Percentiles rank a stretch among this genome's conserved stretches.
Evolutionary conservation across 2,329 filamentous ascomycete genomes (phyloP).

Genomic region (Colletotrichum tropicale): DNA sequence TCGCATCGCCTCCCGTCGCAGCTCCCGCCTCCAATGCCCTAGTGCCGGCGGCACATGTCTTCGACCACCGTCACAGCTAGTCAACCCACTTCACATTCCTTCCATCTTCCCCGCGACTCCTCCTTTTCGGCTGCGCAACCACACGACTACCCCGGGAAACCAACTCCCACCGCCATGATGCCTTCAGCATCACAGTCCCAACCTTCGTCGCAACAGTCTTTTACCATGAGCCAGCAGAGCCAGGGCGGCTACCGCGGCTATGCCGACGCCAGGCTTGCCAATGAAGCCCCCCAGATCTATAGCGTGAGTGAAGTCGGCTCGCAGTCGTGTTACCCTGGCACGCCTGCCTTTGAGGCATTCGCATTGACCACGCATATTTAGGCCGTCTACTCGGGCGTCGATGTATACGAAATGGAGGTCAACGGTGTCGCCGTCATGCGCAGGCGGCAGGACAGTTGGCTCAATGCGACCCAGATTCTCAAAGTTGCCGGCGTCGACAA

Average conservation of each 20-base stretch:
- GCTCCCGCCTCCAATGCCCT: constrained; percentile 10
- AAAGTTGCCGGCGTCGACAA: constrained; percentile 98
- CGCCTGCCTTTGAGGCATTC: neutral
- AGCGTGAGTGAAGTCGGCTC: constrained; percentile 50
- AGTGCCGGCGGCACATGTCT: constrained; percentile 21
- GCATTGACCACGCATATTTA: constrained; percentile 27
- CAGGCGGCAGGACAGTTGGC: constrained; percentile 90
- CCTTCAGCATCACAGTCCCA: constrained; percentile 53
- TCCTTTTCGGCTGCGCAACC: constrained; percentile 7
- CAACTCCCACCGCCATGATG: constrained; percentile 26
- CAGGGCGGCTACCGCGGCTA: constrained; percentile 49
- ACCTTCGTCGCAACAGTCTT: constrained; percentile 59
- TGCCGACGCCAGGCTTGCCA: constrained; percentile 34
- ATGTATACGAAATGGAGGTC: constrained; percentile 98
- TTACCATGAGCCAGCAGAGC: constrained; percentile 60
- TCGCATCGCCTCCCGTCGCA: neutral
- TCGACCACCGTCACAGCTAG: constrained; percentile 12
- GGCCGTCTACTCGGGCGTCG: constrained; percentile 93
- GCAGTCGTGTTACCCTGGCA: neutral
- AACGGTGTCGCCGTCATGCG: constrained; percentile 95
- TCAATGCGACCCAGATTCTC: constrained; percentile 97
- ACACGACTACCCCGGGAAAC: neutral
- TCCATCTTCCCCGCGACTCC: constrained; percentile 12
- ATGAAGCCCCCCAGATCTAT: constrained; percentile 63
- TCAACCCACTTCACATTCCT: neutral